These are phyloP conservation scores for Aleurites moluccanus DNA, from an alignment of 441 rosid genomes.

Conservation along the genomic window DNA sequence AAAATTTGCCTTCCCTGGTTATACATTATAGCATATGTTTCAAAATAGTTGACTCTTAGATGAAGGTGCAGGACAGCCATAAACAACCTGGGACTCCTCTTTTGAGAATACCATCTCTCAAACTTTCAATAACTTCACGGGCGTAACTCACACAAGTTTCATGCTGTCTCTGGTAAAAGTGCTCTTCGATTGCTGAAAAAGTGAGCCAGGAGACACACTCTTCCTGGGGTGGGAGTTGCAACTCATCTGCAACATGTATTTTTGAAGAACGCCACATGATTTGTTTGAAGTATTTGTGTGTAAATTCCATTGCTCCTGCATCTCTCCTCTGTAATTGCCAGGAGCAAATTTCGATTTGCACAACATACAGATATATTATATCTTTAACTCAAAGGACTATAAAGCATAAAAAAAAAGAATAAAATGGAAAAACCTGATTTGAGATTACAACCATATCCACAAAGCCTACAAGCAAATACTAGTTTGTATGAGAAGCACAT, in stretches of 20 bases:
- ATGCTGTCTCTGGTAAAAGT: slow-evolving; percentile 95
- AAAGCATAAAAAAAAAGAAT: background rate
- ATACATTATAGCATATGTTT: slow-evolving; percentile 7
- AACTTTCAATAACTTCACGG: slow-evolving; percentile 76
- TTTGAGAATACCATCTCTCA: slow-evolving; percentile 76
- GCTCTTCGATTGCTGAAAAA: slow-evolving; percentile 92
- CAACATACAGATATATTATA: slow-evolving; percentile 2
- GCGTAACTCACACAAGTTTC: slow-evolving; percentile 95
- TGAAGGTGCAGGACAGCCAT: slow-evolving; percentile 29
- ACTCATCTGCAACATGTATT: slow-evolving; percentile 85
- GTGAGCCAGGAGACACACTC: slow-evolving; percentile 88
- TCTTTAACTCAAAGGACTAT: background rate
- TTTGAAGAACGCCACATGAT: slow-evolving; percentile 99
- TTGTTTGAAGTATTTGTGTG: slow-evolving; percentile 71
- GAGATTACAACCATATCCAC: slow-evolving; percentile 4
- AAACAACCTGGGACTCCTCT: slow-evolving; percentile 63
- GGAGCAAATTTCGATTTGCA: slow-evolving; percentile 10
- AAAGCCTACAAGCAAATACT: slow-evolving; percentile 10
- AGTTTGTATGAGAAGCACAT: slow-evolving; percentile 15
- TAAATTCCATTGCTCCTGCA: slow-evolving; percentile 67
- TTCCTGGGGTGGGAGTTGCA: slow-evolving; percentile 92
- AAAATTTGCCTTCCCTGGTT: slow-evolving; percentile 8
- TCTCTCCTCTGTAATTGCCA: slow-evolving; percentile 61
- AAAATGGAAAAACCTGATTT: background rate
- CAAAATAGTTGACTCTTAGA: slow-evolving; percentile 17